These are phyloP conservation scores for Gnetum montanum DNA, from an alignment of 75 land plant genomes.

Conservation along the genomic window DNA sequence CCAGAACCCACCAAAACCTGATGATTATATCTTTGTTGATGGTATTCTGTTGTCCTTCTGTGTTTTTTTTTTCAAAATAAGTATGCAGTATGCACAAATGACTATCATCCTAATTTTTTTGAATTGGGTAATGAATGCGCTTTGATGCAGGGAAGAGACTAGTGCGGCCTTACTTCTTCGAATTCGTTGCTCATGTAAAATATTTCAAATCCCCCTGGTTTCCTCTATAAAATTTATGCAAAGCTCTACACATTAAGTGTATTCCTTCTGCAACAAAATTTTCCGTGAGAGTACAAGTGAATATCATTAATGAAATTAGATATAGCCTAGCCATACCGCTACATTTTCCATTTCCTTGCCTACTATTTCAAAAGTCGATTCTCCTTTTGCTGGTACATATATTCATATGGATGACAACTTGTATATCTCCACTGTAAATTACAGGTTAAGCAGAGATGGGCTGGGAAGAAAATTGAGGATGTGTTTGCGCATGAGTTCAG, in stretches of 20 bases:
- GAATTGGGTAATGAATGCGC: neutral
- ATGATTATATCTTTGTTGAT: conserved; percentile 54
- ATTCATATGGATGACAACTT: too few relatives aligned
- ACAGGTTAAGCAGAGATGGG: conserved; percentile 93
- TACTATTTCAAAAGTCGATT: too few relatives aligned
- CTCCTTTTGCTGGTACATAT: too few relatives aligned
- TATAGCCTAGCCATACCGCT: too few relatives aligned
- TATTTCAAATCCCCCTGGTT: neutral
- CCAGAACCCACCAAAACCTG: conserved; percentile 45
- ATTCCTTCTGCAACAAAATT: too few relatives aligned
- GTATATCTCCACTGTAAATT: conserved; percentile 2
- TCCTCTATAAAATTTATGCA: neutral
- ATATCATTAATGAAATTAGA: too few relatives aligned
- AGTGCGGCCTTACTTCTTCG: conserved; percentile 92
- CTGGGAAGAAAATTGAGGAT: conserved; percentile 81
- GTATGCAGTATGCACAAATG: too few relatives aligned
- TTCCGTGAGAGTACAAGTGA: too few relatives aligned
- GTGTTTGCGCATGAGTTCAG: conserved; percentile 85
- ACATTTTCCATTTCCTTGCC: too few relatives aligned
- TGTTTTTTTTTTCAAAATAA: neutral
- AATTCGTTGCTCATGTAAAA: conserved; percentile 81
- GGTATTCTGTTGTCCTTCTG: conserved; percentile 24
- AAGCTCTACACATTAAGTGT: too few relatives aligned
- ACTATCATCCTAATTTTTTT: neutral
- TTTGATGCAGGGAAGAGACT: conserved; percentile 62